These are phyloP conservation scores for Anacardium occidentale DNA, from an alignment of 345 rosid genomes.

Conservation along the genomic window DNA sequence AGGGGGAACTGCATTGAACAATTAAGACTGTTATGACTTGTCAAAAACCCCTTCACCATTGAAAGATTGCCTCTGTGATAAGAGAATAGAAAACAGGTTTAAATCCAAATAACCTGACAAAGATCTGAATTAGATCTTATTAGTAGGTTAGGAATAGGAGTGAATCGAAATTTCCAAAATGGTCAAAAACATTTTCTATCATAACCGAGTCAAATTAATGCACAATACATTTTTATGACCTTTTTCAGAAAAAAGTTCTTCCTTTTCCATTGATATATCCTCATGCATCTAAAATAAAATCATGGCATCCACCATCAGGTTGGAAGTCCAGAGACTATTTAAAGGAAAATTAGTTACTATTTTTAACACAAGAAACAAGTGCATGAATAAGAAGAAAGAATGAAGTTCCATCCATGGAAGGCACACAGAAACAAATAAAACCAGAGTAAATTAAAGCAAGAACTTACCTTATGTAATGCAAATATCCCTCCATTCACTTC, in stretches of 20 bases:
- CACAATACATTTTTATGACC: neutral
- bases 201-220: neutral
- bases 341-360: neutral
- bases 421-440: neutral
- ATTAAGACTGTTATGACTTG: neutral
- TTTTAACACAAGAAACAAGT: neutral
- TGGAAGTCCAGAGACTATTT: neutral
- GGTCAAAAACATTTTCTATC: neutral
- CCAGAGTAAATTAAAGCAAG: constrained; percentile 11
- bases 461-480: constrained; percentile 76
- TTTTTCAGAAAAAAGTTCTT: no score
- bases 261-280: neutral
- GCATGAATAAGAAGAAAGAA: neutral
- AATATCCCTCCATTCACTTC: constrained; percentile 77
- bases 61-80: no score
- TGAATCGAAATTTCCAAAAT: no score
- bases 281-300: neutral
- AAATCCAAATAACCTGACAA: no score
- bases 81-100: no score
- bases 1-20: constrained; percentile 74
- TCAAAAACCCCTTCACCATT: neutral
- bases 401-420: neutral
- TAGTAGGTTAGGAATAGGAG: no score
- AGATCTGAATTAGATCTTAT: no score
- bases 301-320: neutral